Conservation (phyloP, 306 rosid genomes). For the Cicer arietinum region DNA sequence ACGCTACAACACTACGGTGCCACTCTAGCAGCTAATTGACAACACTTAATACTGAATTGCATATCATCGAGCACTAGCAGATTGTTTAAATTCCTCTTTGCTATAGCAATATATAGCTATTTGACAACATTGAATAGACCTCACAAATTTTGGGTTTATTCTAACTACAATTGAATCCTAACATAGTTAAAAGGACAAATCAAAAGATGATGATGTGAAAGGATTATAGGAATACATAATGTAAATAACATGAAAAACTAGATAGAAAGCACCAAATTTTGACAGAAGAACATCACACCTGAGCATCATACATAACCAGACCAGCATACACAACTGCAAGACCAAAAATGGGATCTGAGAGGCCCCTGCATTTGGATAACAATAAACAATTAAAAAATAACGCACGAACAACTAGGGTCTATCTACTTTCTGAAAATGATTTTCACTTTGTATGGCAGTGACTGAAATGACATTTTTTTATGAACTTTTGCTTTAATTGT, state of each 20-base stretch:
- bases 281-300: slow-evolving; percentile 60
- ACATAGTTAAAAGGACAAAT: not conserved
- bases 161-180: slow-evolving; percentile 17
- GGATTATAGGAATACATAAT: slow-evolving; percentile 4
- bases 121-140: not conserved
- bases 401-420: not conserved
- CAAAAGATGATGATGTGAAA: slow-evolving; percentile 5
- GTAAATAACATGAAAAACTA: not conserved
- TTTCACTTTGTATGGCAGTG: too few species aligned
- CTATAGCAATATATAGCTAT: too few species aligned
- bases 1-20: too few species aligned
- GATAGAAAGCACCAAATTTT: slow-evolving; percentile 39
- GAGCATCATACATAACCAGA: slow-evolving; percentile 94
- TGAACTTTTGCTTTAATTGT: too few species aligned
- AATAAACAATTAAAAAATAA: slow-evolving; percentile 40
- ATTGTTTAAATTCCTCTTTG: too few species aligned
- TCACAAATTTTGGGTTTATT: not conserved
- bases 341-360: slow-evolving; percentile 89
- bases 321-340: slow-evolving; percentile 85
- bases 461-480: too few species aligned
- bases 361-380: slow-evolving; percentile 70
- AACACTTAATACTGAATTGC: too few species aligned
- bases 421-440: too few species aligned
- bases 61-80: too few species aligned
- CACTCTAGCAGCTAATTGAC: too few species aligned